Base-by-base conservation (phyloP, 2,329 filamentous ascomycete genomes). In the Trichophaea hybrida region DNA sequence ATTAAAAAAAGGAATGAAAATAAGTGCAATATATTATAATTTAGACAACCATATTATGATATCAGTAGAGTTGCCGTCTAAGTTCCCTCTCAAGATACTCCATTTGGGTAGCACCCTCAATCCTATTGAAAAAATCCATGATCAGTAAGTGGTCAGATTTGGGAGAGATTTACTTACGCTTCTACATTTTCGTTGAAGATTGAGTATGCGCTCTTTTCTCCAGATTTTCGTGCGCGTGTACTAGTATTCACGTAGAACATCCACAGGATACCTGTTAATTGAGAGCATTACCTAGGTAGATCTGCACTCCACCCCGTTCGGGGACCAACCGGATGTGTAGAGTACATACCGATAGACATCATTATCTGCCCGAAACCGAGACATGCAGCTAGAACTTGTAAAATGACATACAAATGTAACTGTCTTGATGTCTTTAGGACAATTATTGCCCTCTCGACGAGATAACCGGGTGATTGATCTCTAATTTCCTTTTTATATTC, bases 201-300 rank as follows among this genome's bases (percentile, higher is more conserved):
- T 34, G 68, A 70, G 63, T 70, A 70, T 12, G 68, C 69, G 43
- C 68, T 70, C 61, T 68, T 66, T 59, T 70, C 68, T 7, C 69
- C 69, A 17, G 67, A 62, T 57, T 67, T 68, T 52, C 61, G 54
- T 55, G 57, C 51, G 12, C 65, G 63, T 54, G 60, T 66, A n/a
- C 69, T 64, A 6, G 69, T 70, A 50, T 70, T 70, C n/a, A 62
- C 67, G 61, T 68, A 65, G 65, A 69, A 69, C 64, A 70, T 70
- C 69, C 69, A 70, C 34, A 70, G 54, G 46, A 70, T 63, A 31
- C 63, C 64, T 66, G 17, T 58, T 10, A 5, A 46, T 46, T 13
- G 13, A 46, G 24, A 24, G 24, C 24, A 24, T 24, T 24, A 24
- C 24, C 24, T 24, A 24, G 24, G 24, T 24, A 24, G 24, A 24